Evolutionary conservation across 805 yeast genomes (phyloP), one percentile per base, ranked within the genome.

Genomic region (Saitoella complicata): DNA sequence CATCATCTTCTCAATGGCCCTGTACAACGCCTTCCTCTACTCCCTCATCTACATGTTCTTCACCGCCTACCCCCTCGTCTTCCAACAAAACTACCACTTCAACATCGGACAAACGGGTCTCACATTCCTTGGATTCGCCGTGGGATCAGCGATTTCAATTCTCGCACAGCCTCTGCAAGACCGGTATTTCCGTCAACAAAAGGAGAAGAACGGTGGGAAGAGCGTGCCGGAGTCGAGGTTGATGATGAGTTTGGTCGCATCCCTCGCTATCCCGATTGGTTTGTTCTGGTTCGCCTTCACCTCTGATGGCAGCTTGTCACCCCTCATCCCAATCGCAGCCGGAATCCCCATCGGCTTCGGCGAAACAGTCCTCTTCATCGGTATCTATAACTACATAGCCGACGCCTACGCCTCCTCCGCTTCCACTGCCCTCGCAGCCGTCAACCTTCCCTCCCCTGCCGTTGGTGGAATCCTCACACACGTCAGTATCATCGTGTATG

Each of bases 271-370:
- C 47, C 78, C 84, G 0, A 63, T 67, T 9, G 86, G 84, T 0
- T 61, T 78, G 34, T 62, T 79, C 48, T 75, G 81, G 75, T 77
- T 73, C 53, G 86, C 85, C 10, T 79, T 85, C 85, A 69, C 78
- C 33, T 78, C 80, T 1, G 63, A 75, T 53, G 63, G 69, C 33
- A 56, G 70, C 32, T 54, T 73, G 39, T 73, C 68, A 43, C 79
- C 80, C 78, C 67, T 78, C 37, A 72, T 76, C 67, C 21, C 21
- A 21, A 21, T 21, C 21, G 21, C 21, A 21, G 21, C 21, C 4
- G 21, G 21, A 21, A 21, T 64, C 4, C 62, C 78, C 12, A 78
- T 76, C 57, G 78, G 78, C 1, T 69, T 71, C 53, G 75, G 75
- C 2, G 58, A 76, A 32, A 69, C 75, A 46, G 71, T 75, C 5